These are phyloP conservation scores for Neonectria hederae DNA, from an alignment of 2,329 filamentous ascomycete species.

Conservation along the genomic window DNA sequence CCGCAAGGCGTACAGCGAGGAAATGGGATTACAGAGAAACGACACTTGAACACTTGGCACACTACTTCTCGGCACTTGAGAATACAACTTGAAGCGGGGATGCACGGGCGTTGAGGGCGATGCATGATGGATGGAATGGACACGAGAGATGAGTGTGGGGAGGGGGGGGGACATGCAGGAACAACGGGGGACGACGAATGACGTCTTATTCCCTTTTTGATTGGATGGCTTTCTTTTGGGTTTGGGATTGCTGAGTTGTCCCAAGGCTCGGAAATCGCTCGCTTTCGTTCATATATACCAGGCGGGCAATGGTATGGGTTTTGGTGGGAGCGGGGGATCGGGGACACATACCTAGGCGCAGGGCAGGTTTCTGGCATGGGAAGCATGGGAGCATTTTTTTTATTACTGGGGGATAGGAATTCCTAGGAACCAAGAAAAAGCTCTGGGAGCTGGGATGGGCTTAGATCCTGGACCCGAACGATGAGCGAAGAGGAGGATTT, in stretches of 20 bases:
- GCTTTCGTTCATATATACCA: conserved; percentile 40
- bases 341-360: conserved; percentile 31
- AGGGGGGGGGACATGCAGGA: conserved; percentile 37
- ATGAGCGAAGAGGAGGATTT: conserved; percentile 12
- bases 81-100: conserved; percentile 31
- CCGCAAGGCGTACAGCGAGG: conserved; percentile 51
- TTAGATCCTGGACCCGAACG: conserved; percentile 37
- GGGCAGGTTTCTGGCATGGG: conserved; percentile 33
- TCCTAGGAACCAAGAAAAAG: conserved; percentile 28
- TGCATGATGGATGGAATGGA: conserved; percentile 30
- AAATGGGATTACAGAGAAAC: conserved; percentile 38
- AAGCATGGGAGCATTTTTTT: conserved; percentile 20
- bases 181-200: conserved; percentile 35
- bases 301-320: conserved; percentile 39
- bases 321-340: conserved; percentile 12
- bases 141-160: conserved; percentile 22
- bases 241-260: conserved; percentile 25
- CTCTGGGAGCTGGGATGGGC: conserved; percentile 45
- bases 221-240: conserved; percentile 9
- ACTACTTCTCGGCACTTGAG: conserved; percentile 40
- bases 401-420: neutral
- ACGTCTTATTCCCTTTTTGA: conserved; percentile 23
- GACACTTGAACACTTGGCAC: conserved; percentile 43
- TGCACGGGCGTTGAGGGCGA: conserved; percentile 31
- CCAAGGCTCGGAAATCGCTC: conserved; percentile 36